Conservation (phyloP, 192 early-diverging fungal species). For the Gryganskiella cystojenkinii region DNA sequence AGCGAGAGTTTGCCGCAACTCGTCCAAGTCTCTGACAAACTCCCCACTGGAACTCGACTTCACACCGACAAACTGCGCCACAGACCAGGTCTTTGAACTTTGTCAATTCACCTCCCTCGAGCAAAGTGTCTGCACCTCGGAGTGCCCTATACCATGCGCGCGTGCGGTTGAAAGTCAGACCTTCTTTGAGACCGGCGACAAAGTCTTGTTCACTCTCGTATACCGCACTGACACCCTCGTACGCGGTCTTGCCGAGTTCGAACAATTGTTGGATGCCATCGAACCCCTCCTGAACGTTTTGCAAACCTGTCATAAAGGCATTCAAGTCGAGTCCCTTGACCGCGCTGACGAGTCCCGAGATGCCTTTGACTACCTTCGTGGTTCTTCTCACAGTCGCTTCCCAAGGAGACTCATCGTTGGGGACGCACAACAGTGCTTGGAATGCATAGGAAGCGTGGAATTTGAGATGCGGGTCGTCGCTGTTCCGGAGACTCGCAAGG, state of each 20-base stretch:
- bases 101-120: background rate
- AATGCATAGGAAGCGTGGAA: constrained; percentile 10
- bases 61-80: background rate
- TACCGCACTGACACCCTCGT: background rate
- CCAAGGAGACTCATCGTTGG: background rate
- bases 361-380: background rate
- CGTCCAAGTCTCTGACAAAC: background rate
- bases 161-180: background rate
- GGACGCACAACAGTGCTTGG: constrained; percentile 5
- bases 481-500: background rate
- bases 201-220: constrained; percentile 1
- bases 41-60: constrained; percentile 3
- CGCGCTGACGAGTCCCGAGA: background rate
- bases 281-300: background rate
- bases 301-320: background rate
- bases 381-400: background rate
- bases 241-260: background rate
- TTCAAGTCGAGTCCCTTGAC: background rate
- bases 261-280: background rate
- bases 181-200: background rate
- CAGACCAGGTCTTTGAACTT: background rate
- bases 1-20: background rate
- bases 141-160: constrained; percentile 3
- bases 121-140: background rate
- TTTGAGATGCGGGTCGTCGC: background rate